Percentiles rank a stretch among this genome's conserved stretches.
Conservation (phyloP, 805 yeast genomes). For the Saccharomyces paradoxus region DNA sequence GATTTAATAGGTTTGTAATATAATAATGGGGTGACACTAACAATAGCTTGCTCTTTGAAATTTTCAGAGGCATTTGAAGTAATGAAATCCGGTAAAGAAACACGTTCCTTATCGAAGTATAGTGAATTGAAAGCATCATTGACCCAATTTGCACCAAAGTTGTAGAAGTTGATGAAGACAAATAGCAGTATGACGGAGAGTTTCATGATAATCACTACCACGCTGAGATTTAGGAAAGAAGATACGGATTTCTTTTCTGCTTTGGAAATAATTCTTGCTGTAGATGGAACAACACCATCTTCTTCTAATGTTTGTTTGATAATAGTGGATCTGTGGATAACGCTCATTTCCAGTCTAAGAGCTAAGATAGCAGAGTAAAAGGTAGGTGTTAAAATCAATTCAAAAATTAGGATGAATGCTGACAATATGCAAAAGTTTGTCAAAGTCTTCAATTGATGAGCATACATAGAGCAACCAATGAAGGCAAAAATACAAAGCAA, state of each 20-base stretch:
- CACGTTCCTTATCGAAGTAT: constrained; percentile 29
- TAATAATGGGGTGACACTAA: constrained; percentile 50
- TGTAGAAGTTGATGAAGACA: constrained; percentile 56
- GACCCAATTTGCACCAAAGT: constrained; percentile 65
- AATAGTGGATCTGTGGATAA: constrained; percentile 73
- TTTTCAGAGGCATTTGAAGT: constrained; percentile 11
- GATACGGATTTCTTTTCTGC: constrained; percentile 18
- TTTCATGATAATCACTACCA: constrained; percentile 47
- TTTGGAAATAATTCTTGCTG: constrained; percentile 62
- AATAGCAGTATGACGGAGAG: constrained; percentile 52
- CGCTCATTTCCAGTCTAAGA: constrained; percentile 78
- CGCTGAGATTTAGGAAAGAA: constrained; percentile 29
- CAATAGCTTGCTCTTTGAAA: constrained; percentile 42
- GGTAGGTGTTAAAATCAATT: constrained; percentile 64
- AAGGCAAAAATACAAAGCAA: constrained; percentile 64
- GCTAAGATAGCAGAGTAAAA: constrained; percentile 79
- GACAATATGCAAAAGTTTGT: constrained; percentile 73
- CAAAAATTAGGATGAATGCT: constrained; percentile 61
- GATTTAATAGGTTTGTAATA: constrained; percentile 51
- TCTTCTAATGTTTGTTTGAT: constrained; percentile 80
- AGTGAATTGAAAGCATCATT: constrained; percentile 37
- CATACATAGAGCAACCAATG: constrained; percentile 53
- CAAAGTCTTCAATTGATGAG: constrained; percentile 62
- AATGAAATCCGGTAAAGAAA: constrained; percentile 36
- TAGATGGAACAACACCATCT: constrained; percentile 72